These are phyloP conservation scores for Betula pendula DNA, from an alignment of 306 rosid genomes.

Conservation along the genomic window DNA sequence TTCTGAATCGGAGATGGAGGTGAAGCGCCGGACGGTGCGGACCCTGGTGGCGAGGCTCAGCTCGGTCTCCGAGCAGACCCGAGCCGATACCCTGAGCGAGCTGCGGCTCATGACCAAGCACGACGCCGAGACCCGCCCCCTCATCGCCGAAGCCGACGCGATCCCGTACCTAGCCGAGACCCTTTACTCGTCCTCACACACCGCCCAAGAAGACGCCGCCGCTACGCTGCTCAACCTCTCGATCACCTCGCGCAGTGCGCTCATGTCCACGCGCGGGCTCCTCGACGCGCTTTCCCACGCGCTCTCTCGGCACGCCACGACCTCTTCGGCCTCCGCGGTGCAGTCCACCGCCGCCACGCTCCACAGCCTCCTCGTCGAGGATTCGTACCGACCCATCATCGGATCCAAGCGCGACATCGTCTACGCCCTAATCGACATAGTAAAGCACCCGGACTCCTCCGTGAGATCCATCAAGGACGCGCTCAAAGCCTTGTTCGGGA, in stretches of 20 bases:
- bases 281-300: constrained; percentile 81
- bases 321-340: constrained; percentile 69
- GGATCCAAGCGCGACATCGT: constrained; percentile 87
- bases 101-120: constrained; percentile 67
- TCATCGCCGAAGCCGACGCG: constrained; percentile 72
- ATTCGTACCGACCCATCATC: constrained; percentile 62
- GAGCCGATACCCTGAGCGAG: constrained; percentile 61
- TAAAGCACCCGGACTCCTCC: constrained; percentile 51
- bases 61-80: constrained; percentile 75
- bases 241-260: constrained; percentile 53
- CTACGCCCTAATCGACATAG: constrained; percentile 61
- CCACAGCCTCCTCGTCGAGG: constrained; percentile 76
- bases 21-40: constrained; percentile 44
- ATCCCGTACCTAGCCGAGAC: constrained; percentile 71
- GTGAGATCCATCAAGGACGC: constrained; percentile 78
- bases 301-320: constrained; percentile 49
- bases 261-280: constrained; percentile 80
- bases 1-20: constrained; percentile 48
- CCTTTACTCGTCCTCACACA: constrained; percentile 62
- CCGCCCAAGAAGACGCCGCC: constrained; percentile 80
- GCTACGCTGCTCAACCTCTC: constrained; percentile 87
- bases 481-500: constrained; percentile 75
- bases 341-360: constrained; percentile 84
- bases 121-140: constrained; percentile 66
- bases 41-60: constrained; percentile 61